Evolutionary conservation across 371 early-diverging fungal species (phyloP), one percentile per base, ranked within the genome.

Genomic region (Mortierella sp.): DNA sequence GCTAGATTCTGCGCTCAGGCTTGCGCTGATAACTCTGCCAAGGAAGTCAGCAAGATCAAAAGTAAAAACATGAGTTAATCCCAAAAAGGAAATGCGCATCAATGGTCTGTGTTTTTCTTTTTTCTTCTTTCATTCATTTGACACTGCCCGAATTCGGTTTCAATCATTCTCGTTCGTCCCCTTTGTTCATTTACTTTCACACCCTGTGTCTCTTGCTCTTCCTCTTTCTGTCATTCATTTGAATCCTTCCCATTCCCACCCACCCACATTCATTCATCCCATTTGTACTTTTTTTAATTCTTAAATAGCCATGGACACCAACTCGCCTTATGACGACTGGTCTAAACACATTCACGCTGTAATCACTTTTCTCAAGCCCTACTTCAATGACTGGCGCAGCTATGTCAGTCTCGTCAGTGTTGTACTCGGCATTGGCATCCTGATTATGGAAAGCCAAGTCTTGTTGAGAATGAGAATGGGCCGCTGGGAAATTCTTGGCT

Each of bases 331-430:
- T 54, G 67, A 73, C 54, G 79, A 78, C 22, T 78, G 78, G 78
- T 72, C 72, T 8, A 64, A 51, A 12, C 72, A 78, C 51, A 62
- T 78, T 9, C 78, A 78, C 17, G 73, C 78, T 1, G 70, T 78
- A 35, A 69, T 78, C 57, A 78, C 78, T 31, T 68, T 78, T 29
- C 73, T 78, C 57, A 72, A 78, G 34, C 78, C 78, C n/a, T 78
- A 68, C 66, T 72, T 78, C 59, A 51, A 69, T 45, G 78, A 78
- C 73, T 78, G 78, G 78, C 78, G 78, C 5, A 61, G 72, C 55
- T 78, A 78, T 58, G 78, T 61, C 60, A 65, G 63, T 56, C 58
- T 78, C 13, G 66, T 62, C 66, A 64, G 65, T 47, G 61, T 72
- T n/a, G 9, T 78, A 8, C 70, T 78, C 10, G 78, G 78, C 43